phyloP scores from a whole-genome alignment of 148 eudicot species.

The Mesembryanthemum crystallinum region DNA sequence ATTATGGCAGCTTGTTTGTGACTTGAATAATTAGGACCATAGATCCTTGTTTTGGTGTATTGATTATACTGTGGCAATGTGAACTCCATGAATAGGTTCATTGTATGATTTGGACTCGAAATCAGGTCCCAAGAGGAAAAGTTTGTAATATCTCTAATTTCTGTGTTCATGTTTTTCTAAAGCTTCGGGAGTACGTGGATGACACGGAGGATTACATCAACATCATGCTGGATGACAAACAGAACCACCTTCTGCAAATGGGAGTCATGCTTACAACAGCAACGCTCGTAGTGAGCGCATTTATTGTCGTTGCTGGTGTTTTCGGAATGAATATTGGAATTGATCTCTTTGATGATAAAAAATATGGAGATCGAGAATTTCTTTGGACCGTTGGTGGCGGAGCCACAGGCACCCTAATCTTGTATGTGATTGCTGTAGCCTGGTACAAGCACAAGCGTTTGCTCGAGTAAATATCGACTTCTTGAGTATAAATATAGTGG shows the following conservation, averaged over 20 bases:
- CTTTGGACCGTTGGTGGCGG: slow-evolving; percentile 90
- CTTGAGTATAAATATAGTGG: too few species aligned
- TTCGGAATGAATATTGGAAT: slow-evolving; percentile 87
- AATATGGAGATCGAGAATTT: slow-evolving; percentile 55
- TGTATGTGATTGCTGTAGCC: slow-evolving; percentile 73
- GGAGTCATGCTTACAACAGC: slow-evolving; percentile 98
- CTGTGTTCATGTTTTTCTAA: slow-evolving; percentile 12
- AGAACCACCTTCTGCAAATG: slow-evolving; percentile 94
- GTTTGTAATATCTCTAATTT: not conserved
- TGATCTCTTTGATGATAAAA: slow-evolving; percentile 41
- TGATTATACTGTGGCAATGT: too few species aligned
- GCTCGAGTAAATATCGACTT: slow-evolving; percentile 45
- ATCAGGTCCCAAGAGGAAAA: too few species aligned
- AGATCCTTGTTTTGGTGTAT: too few species aligned
- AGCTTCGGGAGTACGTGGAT: slow-evolving; percentile 96
- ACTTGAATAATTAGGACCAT: too few species aligned
- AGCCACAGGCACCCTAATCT: slow-evolving; percentile 53
- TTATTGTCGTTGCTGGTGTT: slow-evolving; percentile 82
- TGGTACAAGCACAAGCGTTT: slow-evolving; percentile 89
- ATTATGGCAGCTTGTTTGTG: too few species aligned
- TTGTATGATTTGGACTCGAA: too few species aligned
- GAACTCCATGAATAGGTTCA: too few species aligned
- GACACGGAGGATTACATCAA: slow-evolving; percentile 99
- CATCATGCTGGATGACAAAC: slow-evolving; percentile 97
- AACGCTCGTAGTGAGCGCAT: slow-evolving; percentile 80